Percentiles rank a stretch among this genome's conserved stretches.
phyloP scores from a whole-genome alignment of 257 asterid genomes.

The Linaria vulgaris region DNA sequence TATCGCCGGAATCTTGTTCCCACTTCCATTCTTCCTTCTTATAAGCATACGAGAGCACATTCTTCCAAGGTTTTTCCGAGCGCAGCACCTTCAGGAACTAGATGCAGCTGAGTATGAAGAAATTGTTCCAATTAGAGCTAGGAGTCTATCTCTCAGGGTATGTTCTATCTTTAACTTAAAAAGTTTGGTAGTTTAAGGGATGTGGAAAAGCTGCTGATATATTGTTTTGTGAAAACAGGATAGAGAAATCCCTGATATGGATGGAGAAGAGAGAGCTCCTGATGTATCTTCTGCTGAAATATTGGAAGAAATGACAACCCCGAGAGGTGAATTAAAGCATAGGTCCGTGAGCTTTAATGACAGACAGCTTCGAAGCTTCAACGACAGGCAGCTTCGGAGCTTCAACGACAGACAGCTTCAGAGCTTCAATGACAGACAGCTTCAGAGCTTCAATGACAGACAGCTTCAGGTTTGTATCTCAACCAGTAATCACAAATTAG shows the following conservation, averaged over 20 bases:
- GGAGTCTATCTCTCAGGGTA: constrained; percentile 50
- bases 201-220: no score
- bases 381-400: constrained; percentile 57
- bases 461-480: constrained; percentile 19
- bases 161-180: background rate
- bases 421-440: no score
- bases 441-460: constrained; percentile 56
- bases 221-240: constrained; percentile 35
- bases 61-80: constrained; percentile 70
- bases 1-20: constrained; percentile 81
- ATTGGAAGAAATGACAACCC: constrained; percentile 79
- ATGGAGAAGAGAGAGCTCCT: constrained; percentile 31
- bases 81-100: constrained; percentile 57
- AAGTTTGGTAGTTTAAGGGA: no score
- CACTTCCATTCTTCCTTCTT: constrained; percentile 75
- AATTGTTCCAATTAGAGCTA: constrained; percentile 45
- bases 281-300: constrained; percentile 58
- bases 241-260: constrained; percentile 30
- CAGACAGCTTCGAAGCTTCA: constrained; percentile 40
- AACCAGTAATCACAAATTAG: background rate
- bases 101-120: constrained; percentile 92
- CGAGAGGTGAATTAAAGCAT: constrained; percentile 73
- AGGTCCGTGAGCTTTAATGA: constrained; percentile 59
- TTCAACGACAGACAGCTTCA: constrained; percentile 41
- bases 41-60: constrained; percentile 67